phyloP scores from a whole-genome alignment of 2,329 filamentous ascomycete genomes.

The Scedosporium boydii region DNA sequence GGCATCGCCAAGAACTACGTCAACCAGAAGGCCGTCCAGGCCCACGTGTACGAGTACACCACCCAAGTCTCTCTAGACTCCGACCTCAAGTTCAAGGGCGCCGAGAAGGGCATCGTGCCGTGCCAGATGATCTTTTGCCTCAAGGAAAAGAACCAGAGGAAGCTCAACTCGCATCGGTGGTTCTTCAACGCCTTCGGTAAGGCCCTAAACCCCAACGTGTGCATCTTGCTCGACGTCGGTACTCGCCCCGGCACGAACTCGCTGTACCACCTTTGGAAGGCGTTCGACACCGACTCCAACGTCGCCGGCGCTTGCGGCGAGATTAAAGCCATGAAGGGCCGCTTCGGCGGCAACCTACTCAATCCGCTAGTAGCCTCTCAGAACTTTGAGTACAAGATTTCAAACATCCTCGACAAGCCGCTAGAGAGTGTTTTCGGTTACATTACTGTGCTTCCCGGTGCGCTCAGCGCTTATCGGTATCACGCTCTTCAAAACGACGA shows the following conservation, averaged over 20 bases:
- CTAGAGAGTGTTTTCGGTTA: conserved; percentile 96
- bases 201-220: conserved; percentile 89
- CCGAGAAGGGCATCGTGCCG: conserved; percentile 96
- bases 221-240: conserved; percentile 92
- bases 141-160: conserved; percentile 96
- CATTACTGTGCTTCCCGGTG: conserved; percentile 92
- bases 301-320: conserved; percentile 95
- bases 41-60: conserved; percentile 97
- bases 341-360: conserved; percentile 68
- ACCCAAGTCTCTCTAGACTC: conserved; percentile 94
- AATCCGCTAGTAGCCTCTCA: conserved; percentile 95
- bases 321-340: conserved; percentile 94
- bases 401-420: conserved; percentile 95
- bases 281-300: conserved; percentile 94
- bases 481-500: conserved; percentile 95
- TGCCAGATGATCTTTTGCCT: conserved; percentile 98
- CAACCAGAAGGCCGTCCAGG: conserved; percentile 90
- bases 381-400: conserved; percentile 99
- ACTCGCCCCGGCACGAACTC: conserved; percentile 83
- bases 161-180: conserved; percentile 97
- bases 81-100: conserved; percentile 96
- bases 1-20: conserved; percentile 98
- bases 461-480: conserved; percentile 89
- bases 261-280: conserved; percentile 98
- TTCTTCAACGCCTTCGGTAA: conserved; percentile 98